Base-by-base conservation (phyloP, 1,284 basidiomycete species). In the Agaricales sp. region DNA sequence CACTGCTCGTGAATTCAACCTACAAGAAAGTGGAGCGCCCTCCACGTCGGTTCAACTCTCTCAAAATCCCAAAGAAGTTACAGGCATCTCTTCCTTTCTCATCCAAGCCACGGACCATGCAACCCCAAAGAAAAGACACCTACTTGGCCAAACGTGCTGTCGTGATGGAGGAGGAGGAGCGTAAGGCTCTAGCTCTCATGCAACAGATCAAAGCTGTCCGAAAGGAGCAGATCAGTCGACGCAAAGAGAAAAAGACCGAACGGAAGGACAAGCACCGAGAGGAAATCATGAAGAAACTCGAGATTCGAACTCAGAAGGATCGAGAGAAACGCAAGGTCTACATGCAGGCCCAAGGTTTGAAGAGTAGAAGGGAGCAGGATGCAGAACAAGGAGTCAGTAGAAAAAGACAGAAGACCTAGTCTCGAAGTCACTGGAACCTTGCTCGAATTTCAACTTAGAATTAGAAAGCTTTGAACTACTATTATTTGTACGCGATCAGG, bases 161-260 rank as follows among this genome's bases (percentile, higher is more conserved):
- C 14, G 84, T 99, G 41, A 75, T 99, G 73, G 90, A 95, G 61
- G 87, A 90, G 1, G 92, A 96, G 60, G 95, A 99, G 73, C 91
- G 87, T 72, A 87, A 83, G 61, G 93, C 95, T 0, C 70, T 97
- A 20, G 85, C 89, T n/a, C 67, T 98, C 35, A 65, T 99, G 61
- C 95, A 99, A 66, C 94, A 98, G 71, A 93, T 97, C 59, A 82
- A 90, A 50, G 91, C 93, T 3, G 69, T 99, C 57, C 74, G 91
- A 51, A 94, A 93, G 67, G 93, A 93, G 58, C 90, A 95, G 68
- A 74, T 88, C 0, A 70, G 64, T 37, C 73, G 82, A 58, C 69
- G 92, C 59, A 82, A 78, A 59, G 89, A 87, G 63, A 94, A 93
- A 71, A 88, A 95, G 67, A 75, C 74, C 19, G 86, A 85, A 67